Conservation (phyloP, 75 land plant species). For the Selaginella tamariscina region DNA sequence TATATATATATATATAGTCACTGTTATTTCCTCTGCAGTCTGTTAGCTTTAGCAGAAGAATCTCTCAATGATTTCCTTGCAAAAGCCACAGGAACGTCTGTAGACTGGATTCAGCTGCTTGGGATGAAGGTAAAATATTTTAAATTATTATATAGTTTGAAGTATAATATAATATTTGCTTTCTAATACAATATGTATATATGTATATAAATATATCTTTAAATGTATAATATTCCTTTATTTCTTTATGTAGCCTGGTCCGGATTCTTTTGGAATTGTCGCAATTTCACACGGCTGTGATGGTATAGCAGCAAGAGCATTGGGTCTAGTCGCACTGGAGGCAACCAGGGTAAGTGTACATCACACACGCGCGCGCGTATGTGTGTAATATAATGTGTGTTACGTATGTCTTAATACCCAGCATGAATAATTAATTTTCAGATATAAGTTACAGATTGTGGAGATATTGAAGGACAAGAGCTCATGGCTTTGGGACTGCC, state of each 20-base stretch:
- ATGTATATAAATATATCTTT: neutral
- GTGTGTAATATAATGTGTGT: no score
- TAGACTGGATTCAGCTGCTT: slow-evolving; percentile 49
- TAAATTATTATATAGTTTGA: slow-evolving; percentile 10
- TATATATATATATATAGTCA: no score
- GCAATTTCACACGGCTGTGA: slow-evolving; percentile 1
- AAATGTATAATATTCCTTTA: neutral
- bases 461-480: neutral
- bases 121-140: slow-evolving; percentile 37
- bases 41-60: slow-evolving; percentile 36
- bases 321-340: neutral
- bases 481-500: slow-evolving; percentile 1
- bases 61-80: slow-evolving; percentile 32
- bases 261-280: neutral
- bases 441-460: neutral
- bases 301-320: neutral
- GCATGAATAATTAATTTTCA: no score
- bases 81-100: slow-evolving; percentile 45
- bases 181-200: neutral
- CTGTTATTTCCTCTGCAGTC: slow-evolving; percentile 12
- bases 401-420: no score
- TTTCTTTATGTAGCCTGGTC: neutral
- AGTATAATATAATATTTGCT: no score
- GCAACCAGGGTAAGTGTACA: neutral
- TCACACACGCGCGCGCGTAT: no score